A percentile compares a stretch with the other conserved stretches of the same genome.
Conservation (phyloP, 805 yeast genomes). For the Brettanomyces bruxellensis region DNA sequence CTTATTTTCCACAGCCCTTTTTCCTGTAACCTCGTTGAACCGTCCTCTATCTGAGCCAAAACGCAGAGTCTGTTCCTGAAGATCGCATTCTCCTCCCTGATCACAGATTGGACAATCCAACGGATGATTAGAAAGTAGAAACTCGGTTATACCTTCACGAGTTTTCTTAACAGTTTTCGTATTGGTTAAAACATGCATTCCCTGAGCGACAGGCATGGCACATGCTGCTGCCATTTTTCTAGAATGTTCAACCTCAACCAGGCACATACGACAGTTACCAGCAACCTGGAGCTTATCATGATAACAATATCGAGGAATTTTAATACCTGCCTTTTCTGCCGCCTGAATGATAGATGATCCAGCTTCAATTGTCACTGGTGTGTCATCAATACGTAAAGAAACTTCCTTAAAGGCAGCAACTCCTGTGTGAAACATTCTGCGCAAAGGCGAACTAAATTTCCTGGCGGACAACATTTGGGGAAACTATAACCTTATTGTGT, state of each 20-base stretch:
- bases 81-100: slow-evolving; percentile 92
- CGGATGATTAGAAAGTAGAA: slow-evolving; percentile 82
- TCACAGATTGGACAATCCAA: slow-evolving; percentile 89
- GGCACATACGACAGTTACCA: slow-evolving; percentile 90
- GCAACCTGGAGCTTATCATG: slow-evolving; percentile 87
- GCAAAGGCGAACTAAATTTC: not conserved
- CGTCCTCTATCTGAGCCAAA: slow-evolving; percentile 85
- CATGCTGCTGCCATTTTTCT: slow-evolving; percentile 88
- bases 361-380: slow-evolving; percentile 68
- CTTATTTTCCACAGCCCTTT: slow-evolving; percentile 85
- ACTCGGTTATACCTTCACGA: slow-evolving; percentile 86
- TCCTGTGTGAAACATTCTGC: slow-evolving; percentile 2
- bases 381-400: slow-evolving; percentile 53
- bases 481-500: too few species aligned
- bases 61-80: slow-evolving; percentile 79
- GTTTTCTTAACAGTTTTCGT: slow-evolving; percentile 72
- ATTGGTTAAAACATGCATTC: slow-evolving; percentile 80
- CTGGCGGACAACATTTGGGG: not conserved
- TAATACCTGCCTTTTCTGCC: slow-evolving; percentile 83
- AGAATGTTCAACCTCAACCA: slow-evolving; percentile 82
- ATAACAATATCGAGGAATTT: slow-evolving; percentile 84
- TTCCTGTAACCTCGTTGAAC: slow-evolving; percentile 71
- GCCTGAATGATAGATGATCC: slow-evolving; percentile 88
- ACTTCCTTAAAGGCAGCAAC: slow-evolving; percentile 15
- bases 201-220: slow-evolving; percentile 85